Evolutionary conservation across 1,284 basidiomycete species (phyloP).

Genomic region (Anthracocystis walkeri): DNA sequence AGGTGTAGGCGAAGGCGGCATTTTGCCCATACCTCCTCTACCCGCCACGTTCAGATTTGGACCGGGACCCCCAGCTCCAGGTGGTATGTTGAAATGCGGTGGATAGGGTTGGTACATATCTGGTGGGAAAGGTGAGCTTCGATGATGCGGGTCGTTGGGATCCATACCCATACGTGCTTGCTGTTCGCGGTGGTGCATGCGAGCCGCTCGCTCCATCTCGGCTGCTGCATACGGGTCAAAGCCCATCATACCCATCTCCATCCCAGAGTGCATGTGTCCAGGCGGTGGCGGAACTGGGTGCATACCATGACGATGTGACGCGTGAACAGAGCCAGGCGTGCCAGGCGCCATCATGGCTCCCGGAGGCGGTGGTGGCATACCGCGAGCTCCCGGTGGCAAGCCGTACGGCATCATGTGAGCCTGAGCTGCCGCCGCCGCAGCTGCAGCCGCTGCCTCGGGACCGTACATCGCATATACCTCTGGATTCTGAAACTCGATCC

Average conservation of each 20-base stretch:
- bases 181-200: slow-evolving; percentile 53
- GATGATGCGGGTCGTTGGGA: slow-evolving; percentile 39
- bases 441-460: slow-evolving; percentile 42
- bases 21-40: slow-evolving; percentile 6
- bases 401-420: slow-evolving; percentile 50
- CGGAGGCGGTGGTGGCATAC: slow-evolving; percentile 40
- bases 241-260: slow-evolving; percentile 48
- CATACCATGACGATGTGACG: slow-evolving; percentile 35
- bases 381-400: slow-evolving; percentile 23
- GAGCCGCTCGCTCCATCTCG: slow-evolving; percentile 50
- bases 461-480: slow-evolving; percentile 50
- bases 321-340: slow-evolving; percentile 31
- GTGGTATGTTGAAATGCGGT: slow-evolving; percentile 33
- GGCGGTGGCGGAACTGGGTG: slow-evolving; percentile 32
- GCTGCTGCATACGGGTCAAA: slow-evolving; percentile 46
- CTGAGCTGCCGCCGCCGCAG: slow-evolving; percentile 27
- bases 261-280: slow-evolving; percentile 31
- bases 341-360: slow-evolving; percentile 40
- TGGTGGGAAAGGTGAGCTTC: slow-evolving; percentile 43
- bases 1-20: slow-evolving; percentile 42
- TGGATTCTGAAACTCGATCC: slow-evolving; percentile 43
- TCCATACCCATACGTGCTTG: slow-evolving; percentile 38
- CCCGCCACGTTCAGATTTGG: slow-evolving; percentile 8
- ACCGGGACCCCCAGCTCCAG: slow-evolving; percentile 21
- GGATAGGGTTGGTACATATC: slow-evolving; percentile 48